Evolutionary conservation across 176 grass and related monocot species (phyloP), one percentile per base, ranked within the genome.

Genomic region (Tuctoria greenei): DNA sequence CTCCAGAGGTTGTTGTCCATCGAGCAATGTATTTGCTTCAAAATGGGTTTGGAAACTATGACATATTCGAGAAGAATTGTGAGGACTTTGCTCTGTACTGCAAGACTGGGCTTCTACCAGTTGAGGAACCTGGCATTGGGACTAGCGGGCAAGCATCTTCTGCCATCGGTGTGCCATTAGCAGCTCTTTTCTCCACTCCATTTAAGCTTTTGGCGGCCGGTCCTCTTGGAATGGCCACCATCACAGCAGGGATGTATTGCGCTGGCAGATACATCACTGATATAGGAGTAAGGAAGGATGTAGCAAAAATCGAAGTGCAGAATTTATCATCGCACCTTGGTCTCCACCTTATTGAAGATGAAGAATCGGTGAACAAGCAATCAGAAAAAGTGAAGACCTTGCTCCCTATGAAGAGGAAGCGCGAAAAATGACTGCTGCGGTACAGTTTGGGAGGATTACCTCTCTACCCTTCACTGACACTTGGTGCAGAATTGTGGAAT

Each of bases 41-140:
- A 10, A 99, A 99, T 36, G 95, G 95, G 2, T 99, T 99, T 54
- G 91, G 95, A 14, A 90, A 88, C 36, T 95, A 99, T 2, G 95
- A 99, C 70, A 76, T 99, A n/a, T 99, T 99, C 23, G 95, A 95
- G 79, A 99, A 99, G 79, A 99, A 99, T 8, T 95, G 95, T 0
- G 95, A 99, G 73, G 95, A 99, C 78, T 99, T 99, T 49, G 89
- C 91, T 47, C 89, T 99, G 67, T 99, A 99, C 80, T 99, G 95
- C 87, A 99, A 99, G 77, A 95, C 95, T 1, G 95, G 91, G 62
- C 91, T 99, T 55, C 72, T 99, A 1, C 69, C 89, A 12, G 23
- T 77, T 0, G 86, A 92, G 0, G 91, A 94, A 17, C 81, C 85
- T 20, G 89, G 95, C 57, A 88, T 90, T 17, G 95, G 95, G 23